A percentile compares a stretch with the other conserved stretches of the same genome.
Conservation (phyloP, 1,139 yeast genomes). For the Torulaspora globosa region DNA sequence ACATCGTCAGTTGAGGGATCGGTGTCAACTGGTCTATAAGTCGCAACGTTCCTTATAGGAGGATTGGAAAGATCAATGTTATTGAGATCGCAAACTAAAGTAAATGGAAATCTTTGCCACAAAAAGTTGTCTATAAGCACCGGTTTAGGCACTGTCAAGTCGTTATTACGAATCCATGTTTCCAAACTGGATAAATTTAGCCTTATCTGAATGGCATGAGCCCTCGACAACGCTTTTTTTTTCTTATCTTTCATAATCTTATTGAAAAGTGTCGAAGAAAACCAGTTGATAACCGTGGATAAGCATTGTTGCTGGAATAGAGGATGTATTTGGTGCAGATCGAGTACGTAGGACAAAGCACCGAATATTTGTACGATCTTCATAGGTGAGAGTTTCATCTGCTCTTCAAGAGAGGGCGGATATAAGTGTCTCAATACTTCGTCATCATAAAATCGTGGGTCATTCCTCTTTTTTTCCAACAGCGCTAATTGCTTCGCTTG, state of each 20-base stretch:
- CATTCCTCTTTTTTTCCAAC: constrained; percentile 12
- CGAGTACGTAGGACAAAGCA: constrained; percentile 80
- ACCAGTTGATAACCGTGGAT: constrained; percentile 74
- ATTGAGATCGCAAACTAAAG: constrained; percentile 36
- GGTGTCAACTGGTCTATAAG: constrained; percentile 30
- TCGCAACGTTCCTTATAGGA: constrained; percentile 27
- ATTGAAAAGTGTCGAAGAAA: constrained; percentile 70
- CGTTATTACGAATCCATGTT: constrained; percentile 88
- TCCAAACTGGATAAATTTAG: constrained; percentile 80
- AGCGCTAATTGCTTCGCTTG: constrained; percentile 31
- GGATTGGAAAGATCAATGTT: constrained; percentile 28
- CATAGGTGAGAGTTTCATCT: constrained; percentile 80
- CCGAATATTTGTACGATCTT: constrained; percentile 82
- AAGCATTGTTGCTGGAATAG: constrained; percentile 70
- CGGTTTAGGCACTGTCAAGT: constrained; percentile 46
- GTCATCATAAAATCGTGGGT: constrained; percentile 44
- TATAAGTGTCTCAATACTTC: constrained; percentile 65
- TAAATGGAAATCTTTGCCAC: constrained; percentile 44
- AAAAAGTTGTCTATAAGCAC: constrained; percentile 40
- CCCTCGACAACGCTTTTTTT: constrained; percentile 61
- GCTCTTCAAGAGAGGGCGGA: constrained; percentile 66
- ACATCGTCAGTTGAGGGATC: constrained; percentile 19
- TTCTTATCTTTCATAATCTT: constrained; percentile 59
- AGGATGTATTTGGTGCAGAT: constrained; percentile 75
- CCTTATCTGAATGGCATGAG: constrained; percentile 85